Percentiles rank a stretch among this genome's conserved stretches.
phyloP scores from a whole-genome alignment of 805 yeast genomes.

The Metschnikowia picachoensis region DNA sequence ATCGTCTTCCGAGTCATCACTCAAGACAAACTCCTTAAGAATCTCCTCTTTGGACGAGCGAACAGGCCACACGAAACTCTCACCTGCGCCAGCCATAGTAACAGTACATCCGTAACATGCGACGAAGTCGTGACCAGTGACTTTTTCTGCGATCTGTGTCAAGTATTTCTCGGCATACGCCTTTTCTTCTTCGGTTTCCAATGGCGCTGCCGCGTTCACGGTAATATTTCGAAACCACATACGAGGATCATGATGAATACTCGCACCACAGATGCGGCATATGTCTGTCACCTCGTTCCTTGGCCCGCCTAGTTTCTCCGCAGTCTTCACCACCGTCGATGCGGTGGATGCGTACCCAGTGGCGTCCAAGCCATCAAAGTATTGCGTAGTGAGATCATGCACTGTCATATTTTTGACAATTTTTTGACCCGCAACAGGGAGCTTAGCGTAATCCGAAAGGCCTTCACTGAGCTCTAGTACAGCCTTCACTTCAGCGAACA shows the following conservation, averaged over 20 bases:
- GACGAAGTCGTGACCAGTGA: constrained; percentile 13
- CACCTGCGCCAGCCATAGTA: constrained; percentile 44
- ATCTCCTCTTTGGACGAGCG: constrained; percentile 29
- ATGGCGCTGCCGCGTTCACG: constrained; percentile 50
- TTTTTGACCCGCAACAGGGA: constrained; percentile 15
- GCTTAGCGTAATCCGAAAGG: constrained; percentile 31
- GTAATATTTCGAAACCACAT: constrained; percentile 70
- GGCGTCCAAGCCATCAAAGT: constrained; percentile 66
- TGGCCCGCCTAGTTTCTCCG: constrained; percentile 65
- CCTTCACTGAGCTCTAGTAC: constrained; percentile 42
- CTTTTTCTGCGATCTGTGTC: constrained; percentile 6
- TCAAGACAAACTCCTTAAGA: constrained; percentile 46
- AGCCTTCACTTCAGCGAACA: constrained; percentile 61
- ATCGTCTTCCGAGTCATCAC: constrained; percentile 26
- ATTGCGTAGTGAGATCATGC: constrained; percentile 70
- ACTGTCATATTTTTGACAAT: constrained; percentile 74
- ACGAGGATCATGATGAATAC: constrained; percentile 54
- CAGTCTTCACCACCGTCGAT: constrained; percentile 88
- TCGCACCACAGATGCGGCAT: constrained; percentile 58
- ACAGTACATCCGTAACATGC: constrained; percentile 78
- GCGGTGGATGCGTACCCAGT: constrained; percentile 81
- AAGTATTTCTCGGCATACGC: constrained; percentile 23
- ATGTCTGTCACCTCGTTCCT: constrained; percentile 16
- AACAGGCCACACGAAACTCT: constrained; percentile 36
- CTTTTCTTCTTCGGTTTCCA: constrained; percentile 39